A percentile compares a stretch with the other conserved stretches of the same genome.
Evolutionary conservation across 768 basidiomycete species (phyloP).

Genomic region (Tylopilus plumbeoviolaceoides): DNA sequence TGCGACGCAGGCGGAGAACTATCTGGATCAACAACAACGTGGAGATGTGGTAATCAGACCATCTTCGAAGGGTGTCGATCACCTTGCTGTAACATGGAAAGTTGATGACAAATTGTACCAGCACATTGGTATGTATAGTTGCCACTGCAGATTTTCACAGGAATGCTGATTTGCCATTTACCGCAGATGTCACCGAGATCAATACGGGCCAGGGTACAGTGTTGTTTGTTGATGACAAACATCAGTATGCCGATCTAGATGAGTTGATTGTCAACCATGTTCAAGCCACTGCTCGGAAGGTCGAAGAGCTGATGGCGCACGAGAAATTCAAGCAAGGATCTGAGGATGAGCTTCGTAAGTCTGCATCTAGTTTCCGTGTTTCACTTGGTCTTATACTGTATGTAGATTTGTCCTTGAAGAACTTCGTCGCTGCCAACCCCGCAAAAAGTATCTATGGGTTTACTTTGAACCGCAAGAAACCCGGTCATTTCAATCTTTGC

Average conservation of each 20-base stretch:
- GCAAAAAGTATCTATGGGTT: constrained; percentile 96
- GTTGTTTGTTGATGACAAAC: constrained; percentile 70
- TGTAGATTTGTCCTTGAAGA: constrained; percentile 81
- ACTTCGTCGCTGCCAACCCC: constrained; percentile 89
- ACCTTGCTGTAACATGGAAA: constrained; percentile 98
- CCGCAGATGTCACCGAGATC: constrained; percentile 74
- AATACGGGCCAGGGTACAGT: constrained; percentile 68
- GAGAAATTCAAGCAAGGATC: constrained; percentile 91
- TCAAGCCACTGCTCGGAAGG: constrained; percentile 86
- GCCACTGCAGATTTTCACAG: not conserved
- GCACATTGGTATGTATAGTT: constrained; percentile 72
- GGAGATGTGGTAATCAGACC: constrained; percentile 97
- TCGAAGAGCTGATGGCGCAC: constrained; percentile 91
- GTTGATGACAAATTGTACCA: constrained; percentile 95
- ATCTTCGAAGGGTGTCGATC: constrained; percentile 89
- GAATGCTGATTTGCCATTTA: constrained; percentile 9
- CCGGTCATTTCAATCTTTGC: constrained; percentile 90
- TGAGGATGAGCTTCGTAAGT: constrained; percentile 87
- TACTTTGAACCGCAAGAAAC: constrained; percentile 80
- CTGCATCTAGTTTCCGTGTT: not conserved
- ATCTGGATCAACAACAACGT: constrained; percentile 83
- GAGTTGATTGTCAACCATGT: constrained; percentile 97
- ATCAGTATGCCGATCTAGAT: constrained; percentile 90
- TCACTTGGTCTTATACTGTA: not conserved
- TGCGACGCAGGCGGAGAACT: constrained; percentile 82